Evolutionary conservation across 106 monocot genomes (phyloP), one percentile per base, ranked within the genome.

Genomic region (Acanthochlamys bracteata): DNA sequence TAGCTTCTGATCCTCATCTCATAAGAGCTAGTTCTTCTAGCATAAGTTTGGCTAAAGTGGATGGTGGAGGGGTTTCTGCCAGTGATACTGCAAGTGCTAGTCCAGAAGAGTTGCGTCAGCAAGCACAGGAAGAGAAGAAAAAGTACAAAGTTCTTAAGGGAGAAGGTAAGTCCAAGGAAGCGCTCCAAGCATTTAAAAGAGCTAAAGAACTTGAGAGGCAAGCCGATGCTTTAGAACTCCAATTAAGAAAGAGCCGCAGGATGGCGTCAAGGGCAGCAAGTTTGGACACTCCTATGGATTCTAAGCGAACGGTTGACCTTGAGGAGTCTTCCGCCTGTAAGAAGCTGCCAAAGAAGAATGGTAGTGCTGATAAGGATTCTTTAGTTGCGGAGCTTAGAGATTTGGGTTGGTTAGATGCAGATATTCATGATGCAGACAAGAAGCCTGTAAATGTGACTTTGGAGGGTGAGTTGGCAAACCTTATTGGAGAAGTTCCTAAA

Each of bases 151-250:
- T 66, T 45, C 58, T 92, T 14, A 98, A 98, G 65, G 86, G 66
- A 41, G 74, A 88, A 86, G 92, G 98, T 47, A 98, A 89, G 60
- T 52, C 78, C 53, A 79, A 80, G 17, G 91, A 98, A 69, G 98
- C 98, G 51, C 83, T 98, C 45, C 76, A 71, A 59, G 88, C 85
- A 24, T 98, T 88, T 56, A 98, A 98, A 63, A 78, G 71, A 55
- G 78, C 83, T 55, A 91, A 92, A 78, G 92, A 88, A 9, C 79
- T 98, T 23, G 98, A 98, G 70, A 88, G 83, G 76, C 88, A 92
- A 77, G 98, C 98, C 71, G 78, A 53, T 16, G 74, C 85, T 51
- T 63, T 92, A 25, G 98, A 88, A 64, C 53, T 85, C 67, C 62
- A 75, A 70, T 60, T 86, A 71, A 76, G 88, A 75, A 98, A 89